Evolutionary conservation across 768 basidiomycete species (phyloP).

Genomic region (Panaeolus cyanescens): DNA sequence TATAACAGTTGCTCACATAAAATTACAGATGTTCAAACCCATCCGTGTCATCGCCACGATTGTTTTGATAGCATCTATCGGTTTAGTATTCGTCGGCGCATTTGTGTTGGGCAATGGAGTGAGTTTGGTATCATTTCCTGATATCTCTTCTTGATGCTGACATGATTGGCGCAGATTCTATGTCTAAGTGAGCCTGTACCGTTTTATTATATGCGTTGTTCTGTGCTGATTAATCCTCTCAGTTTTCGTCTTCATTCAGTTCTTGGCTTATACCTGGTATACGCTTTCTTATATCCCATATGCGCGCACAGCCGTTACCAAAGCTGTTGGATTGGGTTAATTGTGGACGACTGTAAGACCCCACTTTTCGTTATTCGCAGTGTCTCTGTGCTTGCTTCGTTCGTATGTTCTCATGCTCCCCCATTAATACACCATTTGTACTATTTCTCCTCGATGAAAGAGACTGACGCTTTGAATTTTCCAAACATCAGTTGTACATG

Average conservation of each 20-base stretch:
- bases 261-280: constrained; percentile 92
- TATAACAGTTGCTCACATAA: background rate
- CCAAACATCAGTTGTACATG: background rate
- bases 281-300: constrained; percentile 89
- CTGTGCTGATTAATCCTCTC: constrained; percentile 13
- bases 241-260: constrained; percentile 93
- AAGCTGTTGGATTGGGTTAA: constrained; percentile 54
- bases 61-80: constrained; percentile 77
- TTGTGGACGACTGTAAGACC: background rate
- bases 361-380: background rate
- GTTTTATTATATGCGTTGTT: background rate
- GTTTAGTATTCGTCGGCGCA: constrained; percentile 81
- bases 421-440: constrained; percentile 1
- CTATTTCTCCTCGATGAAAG: background rate
- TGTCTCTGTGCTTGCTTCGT: background rate
- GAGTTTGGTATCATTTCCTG: constrained; percentile 27
- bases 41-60: constrained; percentile 83
- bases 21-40: constrained; percentile 88
- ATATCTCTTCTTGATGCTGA: constrained; percentile 1
- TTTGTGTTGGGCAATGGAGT: constrained; percentile 76
- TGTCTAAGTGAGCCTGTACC: constrained; percentile 58
- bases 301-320: constrained; percentile 74
- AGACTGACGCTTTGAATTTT: background rate
- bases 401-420: constrained; percentile 4
- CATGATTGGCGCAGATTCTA: constrained; percentile 46